phyloP scores from a whole-genome alignment of 2,329 filamentous ascomycete species.

The Aspergillus aculeatinus region DNA sequence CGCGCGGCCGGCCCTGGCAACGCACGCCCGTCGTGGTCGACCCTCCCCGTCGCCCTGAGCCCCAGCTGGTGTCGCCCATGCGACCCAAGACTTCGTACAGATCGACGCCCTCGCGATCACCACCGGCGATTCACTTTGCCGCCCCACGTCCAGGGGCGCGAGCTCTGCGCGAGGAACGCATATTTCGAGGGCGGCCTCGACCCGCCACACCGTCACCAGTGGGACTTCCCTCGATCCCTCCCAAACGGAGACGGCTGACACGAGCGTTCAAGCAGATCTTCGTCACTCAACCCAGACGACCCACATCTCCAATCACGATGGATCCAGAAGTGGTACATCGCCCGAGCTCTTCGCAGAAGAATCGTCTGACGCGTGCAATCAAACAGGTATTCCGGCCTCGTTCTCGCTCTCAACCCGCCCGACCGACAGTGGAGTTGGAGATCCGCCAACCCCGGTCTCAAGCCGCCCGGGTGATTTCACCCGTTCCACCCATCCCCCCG shows the following conservation, averaged over 20 bases:
- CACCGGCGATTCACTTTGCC: neutral
- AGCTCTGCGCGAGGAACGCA: neutral
- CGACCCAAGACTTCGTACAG: neutral
- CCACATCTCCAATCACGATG: neutral
- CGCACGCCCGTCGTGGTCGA: neutral
- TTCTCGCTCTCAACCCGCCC: neutral
- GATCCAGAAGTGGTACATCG: neutral
- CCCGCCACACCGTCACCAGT: neutral
- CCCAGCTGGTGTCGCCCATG: neutral
- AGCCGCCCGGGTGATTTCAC: neutral
- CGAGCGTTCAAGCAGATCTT: neutral
- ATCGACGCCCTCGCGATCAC: neutral
- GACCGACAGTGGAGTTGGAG: neutral
- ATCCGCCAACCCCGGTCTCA: neutral
- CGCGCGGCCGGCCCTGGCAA: neutral
- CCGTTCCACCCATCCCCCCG: neutral
- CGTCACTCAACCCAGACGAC: neutral
- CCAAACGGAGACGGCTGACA: neutral
- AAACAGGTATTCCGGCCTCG: neutral
- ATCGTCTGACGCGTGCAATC: neutral
- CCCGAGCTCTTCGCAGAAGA: neutral
- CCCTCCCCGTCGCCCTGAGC: neutral
- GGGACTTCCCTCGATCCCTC: neutral
- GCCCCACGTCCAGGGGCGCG: neutral
- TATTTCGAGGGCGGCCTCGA: neutral